phyloP scores from a whole-genome alignment of 2,329 filamentous ascomycete species.

The Biscogniauxia marginata region DNA sequence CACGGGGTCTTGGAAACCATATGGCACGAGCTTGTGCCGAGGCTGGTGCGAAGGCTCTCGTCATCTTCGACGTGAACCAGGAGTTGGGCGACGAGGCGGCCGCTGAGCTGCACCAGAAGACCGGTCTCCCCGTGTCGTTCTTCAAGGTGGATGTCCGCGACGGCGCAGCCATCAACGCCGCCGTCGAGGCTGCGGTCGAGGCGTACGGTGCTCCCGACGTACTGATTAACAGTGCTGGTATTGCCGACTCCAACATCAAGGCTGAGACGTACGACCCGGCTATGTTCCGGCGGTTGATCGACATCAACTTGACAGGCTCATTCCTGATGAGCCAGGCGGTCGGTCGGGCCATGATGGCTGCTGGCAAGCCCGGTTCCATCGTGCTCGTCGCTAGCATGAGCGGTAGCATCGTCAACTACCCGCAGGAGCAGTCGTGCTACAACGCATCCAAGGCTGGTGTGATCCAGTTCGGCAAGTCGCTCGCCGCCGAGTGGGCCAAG shows the following conservation, averaged over 20 bases:
- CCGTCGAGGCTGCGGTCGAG: constrained; percentile 64
- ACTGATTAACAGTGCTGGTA: constrained; percentile 77
- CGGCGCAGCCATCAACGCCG: constrained; percentile 65
- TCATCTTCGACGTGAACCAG: constrained; percentile 76
- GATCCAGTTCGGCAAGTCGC: constrained; percentile 74
- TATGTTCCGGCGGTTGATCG: constrained; percentile 76
- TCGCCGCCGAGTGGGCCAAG: constrained; percentile 83
- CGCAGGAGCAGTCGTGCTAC: constrained; percentile 80
- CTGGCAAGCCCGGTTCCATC: constrained; percentile 68
- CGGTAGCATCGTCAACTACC: constrained; percentile 81
- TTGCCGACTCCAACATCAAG: constrained; percentile 81
- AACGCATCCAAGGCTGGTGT: constrained; percentile 82
- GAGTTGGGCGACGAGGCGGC: constrained; percentile 70
- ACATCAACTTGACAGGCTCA: constrained; percentile 79
- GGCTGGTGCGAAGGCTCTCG: constrained; percentile 69
- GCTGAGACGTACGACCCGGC: constrained; percentile 73
- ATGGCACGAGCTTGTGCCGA: constrained; percentile 78
- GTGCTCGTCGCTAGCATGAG: constrained; percentile 80
- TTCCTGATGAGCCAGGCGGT: constrained; percentile 77
- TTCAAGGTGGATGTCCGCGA: constrained; percentile 79
- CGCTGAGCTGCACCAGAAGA: constrained; percentile 67
- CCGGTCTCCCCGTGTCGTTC: constrained; percentile 71
- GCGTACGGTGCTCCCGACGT: constrained; percentile 70
- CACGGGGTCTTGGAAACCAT: constrained; percentile 73
- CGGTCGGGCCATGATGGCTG: constrained; percentile 70